Evolutionary conservation across 805 yeast species (phyloP).

Genomic region (Barnettozyma californica): DNA sequence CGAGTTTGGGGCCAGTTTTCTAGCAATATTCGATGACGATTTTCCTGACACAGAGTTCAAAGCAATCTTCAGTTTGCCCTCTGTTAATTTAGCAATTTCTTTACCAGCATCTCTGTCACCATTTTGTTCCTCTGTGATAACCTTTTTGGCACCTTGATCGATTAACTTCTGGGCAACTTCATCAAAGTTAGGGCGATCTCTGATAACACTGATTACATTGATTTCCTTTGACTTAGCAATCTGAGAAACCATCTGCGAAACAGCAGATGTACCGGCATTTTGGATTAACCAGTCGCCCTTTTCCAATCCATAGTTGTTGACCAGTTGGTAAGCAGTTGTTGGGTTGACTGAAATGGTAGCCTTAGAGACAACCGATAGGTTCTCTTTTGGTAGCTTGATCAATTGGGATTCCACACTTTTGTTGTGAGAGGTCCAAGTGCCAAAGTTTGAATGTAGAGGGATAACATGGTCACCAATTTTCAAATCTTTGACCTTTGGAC

Average conservation of each 20-base stretch:
- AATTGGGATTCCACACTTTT: slow-evolving; percentile 47
- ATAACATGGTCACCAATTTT: slow-evolving; percentile 82
- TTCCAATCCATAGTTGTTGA: slow-evolving; percentile 49
- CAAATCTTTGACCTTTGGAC: slow-evolving; percentile 44
- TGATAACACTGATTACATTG: slow-evolving; percentile 80
- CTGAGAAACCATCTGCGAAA: slow-evolving; percentile 88
- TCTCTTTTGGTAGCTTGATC: slow-evolving; percentile 45
- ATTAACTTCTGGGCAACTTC: slow-evolving; percentile 49
- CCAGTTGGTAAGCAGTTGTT: slow-evolving; percentile 84
- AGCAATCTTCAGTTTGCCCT: slow-evolving; percentile 62
- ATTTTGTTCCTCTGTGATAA: slow-evolving; percentile 84
- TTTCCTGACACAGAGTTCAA: slow-evolving; percentile 93
- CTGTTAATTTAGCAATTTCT: slow-evolving; percentile 49
- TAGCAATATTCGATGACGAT: slow-evolving; percentile 72
- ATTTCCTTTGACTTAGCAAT: slow-evolving; percentile 72
- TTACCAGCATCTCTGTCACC: slow-evolving; percentile 60
- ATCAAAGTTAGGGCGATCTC: slow-evolving; percentile 80
- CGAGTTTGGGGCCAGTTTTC: slow-evolving; percentile 73
- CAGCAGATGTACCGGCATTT: slow-evolving; percentile 95
- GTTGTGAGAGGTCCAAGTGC: slow-evolving; percentile 91
- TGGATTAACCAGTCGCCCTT: slow-evolving; percentile 84
- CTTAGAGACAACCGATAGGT: slow-evolving; percentile 51
- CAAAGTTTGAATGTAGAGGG: slow-evolving; percentile 72
- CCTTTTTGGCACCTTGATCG: slow-evolving; percentile 74
- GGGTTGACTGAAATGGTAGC: slow-evolving; percentile 94